Evolutionary conservation across 2,329 filamentous ascomycete species (phyloP).

Genomic region (Blumeriella jaapii): DNA sequence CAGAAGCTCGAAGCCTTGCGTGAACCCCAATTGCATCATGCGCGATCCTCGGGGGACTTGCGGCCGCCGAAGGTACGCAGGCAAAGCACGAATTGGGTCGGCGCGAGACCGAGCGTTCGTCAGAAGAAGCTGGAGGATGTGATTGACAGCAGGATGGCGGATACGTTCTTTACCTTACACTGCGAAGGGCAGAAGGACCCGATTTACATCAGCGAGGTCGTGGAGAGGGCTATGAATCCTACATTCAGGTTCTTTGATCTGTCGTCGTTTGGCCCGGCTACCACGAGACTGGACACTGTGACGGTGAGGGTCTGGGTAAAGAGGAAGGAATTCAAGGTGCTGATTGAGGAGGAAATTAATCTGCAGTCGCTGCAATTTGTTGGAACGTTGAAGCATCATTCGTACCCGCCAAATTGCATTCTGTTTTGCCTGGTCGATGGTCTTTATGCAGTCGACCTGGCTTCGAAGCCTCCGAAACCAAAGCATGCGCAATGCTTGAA

Average conservation of each 20-base stretch:
- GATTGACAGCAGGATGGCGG: slow-evolving; percentile 61
- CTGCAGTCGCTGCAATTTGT: slow-evolving; percentile 68
- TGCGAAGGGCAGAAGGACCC: slow-evolving; percentile 54
- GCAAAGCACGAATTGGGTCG: slow-evolving; percentile 52
- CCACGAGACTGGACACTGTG: slow-evolving; percentile 55
- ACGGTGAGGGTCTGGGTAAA: slow-evolving; percentile 66
- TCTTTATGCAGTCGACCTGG: slow-evolving; percentile 68
- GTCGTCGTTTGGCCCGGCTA: slow-evolving; percentile 44
- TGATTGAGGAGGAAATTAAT: slow-evolving; percentile 61
- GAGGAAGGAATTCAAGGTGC: slow-evolving; percentile 44
- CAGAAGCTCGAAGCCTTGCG: slow-evolving; percentile 46
- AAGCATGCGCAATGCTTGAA: slow-evolving; percentile 40
- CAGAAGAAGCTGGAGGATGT: slow-evolving; percentile 70
- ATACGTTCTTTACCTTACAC: slow-evolving; percentile 83
- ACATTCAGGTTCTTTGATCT: slow-evolving; percentile 81
- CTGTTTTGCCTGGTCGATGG: slow-evolving; percentile 80
- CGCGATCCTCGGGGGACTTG: slow-evolving; percentile 43
- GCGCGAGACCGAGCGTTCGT: slow-evolving; percentile 43
- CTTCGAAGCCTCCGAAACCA: slow-evolving; percentile 32
- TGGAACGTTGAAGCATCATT: slow-evolving; percentile 56
- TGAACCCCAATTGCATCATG: slow-evolving; percentile 41
- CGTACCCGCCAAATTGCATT: slow-evolving; percentile 70
- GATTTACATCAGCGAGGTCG: slow-evolving; percentile 80
- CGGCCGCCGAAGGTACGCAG: slow-evolving; percentile 35
- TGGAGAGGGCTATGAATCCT: slow-evolving; percentile 77